Evolutionary conservation across 106 monocot species (phyloP).

Genomic region (Iris macrosiphon): DNA sequence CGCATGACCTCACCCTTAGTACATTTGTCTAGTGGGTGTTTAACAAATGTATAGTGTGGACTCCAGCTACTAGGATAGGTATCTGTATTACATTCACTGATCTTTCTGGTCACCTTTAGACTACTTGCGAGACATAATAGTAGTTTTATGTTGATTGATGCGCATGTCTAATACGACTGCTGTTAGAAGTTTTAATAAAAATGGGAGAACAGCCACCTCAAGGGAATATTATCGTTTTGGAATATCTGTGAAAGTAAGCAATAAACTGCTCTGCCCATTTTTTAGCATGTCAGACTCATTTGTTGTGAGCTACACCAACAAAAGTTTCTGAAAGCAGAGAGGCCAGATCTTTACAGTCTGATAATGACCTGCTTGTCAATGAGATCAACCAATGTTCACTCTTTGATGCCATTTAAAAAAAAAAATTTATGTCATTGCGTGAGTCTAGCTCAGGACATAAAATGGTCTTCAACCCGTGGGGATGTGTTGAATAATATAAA

Average conservation of each 20-base stretch:
- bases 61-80: conserved; percentile 83
- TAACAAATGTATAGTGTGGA: conserved; percentile 64
- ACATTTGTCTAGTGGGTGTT: conserved; percentile 60
- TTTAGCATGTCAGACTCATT: conserved; percentile 61
- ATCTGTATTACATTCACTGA: conserved; percentile 51
- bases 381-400: too few species aligned
- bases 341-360: conserved; percentile 77
- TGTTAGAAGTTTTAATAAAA: conserved; percentile 65
- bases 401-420: too few species aligned
- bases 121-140: conserved; percentile 31
- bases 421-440: too few species aligned
- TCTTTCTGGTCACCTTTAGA: conserved; percentile 68
- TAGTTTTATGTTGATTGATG: conserved; percentile 4
- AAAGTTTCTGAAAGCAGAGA: conserved; percentile 66
- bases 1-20: conserved; percentile 62
- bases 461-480: too few species aligned
- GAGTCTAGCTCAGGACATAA: too few species aligned
- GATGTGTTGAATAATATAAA: too few species aligned
- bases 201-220: conserved; percentile 75
- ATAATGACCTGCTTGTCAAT: conserved; percentile 43
- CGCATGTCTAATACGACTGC: conserved; percentile 68
- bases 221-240: conserved; percentile 73
- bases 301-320: conserved; percentile 70
- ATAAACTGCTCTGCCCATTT: conserved; percentile 67
- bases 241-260: conserved; percentile 67